A percentile compares a stretch with the other conserved stretches of the same genome.
phyloP scores from a whole-genome alignment of 306 rosid species.

The Vicia faba region DNA sequence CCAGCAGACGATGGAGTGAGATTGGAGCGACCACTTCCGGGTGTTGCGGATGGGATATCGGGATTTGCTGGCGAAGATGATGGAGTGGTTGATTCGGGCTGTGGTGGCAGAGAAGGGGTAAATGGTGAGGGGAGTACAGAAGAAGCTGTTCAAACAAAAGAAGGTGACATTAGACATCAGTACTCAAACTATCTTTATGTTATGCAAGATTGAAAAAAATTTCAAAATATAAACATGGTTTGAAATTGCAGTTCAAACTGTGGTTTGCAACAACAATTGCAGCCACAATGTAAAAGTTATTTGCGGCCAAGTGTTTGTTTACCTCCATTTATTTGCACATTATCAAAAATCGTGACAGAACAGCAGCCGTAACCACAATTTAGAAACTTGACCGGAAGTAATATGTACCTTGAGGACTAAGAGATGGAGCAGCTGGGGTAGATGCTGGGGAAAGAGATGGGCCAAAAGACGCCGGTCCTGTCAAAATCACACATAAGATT shows the following conservation, averaged over 20 bases:
- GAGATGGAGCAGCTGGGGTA: slow-evolving; percentile 49
- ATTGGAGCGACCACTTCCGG: slow-evolving; percentile 63
- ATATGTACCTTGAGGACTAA: slow-evolving; percentile 63
- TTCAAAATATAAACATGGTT: neutral
- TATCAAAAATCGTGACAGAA: neutral
- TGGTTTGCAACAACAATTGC: neutral
- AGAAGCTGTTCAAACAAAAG: slow-evolving; percentile 53
- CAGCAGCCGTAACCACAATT: too few species aligned
- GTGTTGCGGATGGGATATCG: slow-evolving; percentile 54
- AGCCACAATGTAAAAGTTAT: neutral
- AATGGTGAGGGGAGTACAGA: slow-evolving; percentile 50
- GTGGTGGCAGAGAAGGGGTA: slow-evolving; percentile 68
- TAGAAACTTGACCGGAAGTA: neutral
- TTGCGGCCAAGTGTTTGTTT: neutral
- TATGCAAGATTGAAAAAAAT: neutral
- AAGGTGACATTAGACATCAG: slow-evolving; percentile 4
- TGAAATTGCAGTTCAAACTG: neutral
- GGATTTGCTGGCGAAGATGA: slow-evolving; percentile 36
- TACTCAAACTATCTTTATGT: slow-evolving; percentile 10
- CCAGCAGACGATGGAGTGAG: slow-evolving; percentile 70
- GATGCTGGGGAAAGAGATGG: slow-evolving; percentile 66
- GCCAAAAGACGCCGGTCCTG: slow-evolving; percentile 66
- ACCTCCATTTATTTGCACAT: too few species aligned
- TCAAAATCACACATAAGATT: slow-evolving; percentile 2
- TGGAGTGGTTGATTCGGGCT: slow-evolving; percentile 54